Base-by-base conservation (phyloP, 257 asterid genomes). In the Nicotiana tabacum region DNA sequence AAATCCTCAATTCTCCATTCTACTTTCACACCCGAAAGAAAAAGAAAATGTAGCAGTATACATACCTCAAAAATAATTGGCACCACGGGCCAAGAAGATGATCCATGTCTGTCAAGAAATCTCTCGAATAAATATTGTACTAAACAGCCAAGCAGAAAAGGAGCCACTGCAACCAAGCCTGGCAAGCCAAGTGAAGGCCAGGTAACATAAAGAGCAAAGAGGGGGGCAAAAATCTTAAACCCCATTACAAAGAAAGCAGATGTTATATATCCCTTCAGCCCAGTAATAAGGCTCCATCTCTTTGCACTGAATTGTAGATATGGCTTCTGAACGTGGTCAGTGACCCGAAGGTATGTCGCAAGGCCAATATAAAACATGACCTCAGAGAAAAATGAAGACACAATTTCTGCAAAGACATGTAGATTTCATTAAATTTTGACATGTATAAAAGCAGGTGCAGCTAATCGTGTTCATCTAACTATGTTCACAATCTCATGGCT, bases 251-350 rank as follows among this genome's bases (percentile, higher is more conserved):
- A 85, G 88, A 90, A 91, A 35, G 92, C 88, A 6, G 94, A 92
- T 12, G 89, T 57, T 32, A 93, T 30, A 80, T 94, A 96, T 88
- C 99, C 99, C 76, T 84, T 87, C 24, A 94, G 92, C 77, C 99
- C 99, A 9, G 98, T 94, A 82, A 94, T 94, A 39, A 94, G 98
- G 86, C 98, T 89, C 99, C 99, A 96, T 86, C 98, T 89, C 87
- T 90, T 96, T 76, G 98, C 51, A 89, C 97, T 92, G 83, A 91
- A 92, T 83, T 93, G 89, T 85, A 93, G 95, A 87, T 94, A 96
- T 76, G 99, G 99, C 91, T 89, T 96, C 66, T 94, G 99, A 29
- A 92, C 89, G 0, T 76, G 90, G 27, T 91, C 90, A 1, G 98
- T 90, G 30, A 96, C 84, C 30, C 80, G 58, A 12, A 96, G 88